Evolutionary conservation across 2,329 filamentous ascomycete genomes (phyloP).

Genomic region (Fusarium pseudoanthophilum): DNA sequence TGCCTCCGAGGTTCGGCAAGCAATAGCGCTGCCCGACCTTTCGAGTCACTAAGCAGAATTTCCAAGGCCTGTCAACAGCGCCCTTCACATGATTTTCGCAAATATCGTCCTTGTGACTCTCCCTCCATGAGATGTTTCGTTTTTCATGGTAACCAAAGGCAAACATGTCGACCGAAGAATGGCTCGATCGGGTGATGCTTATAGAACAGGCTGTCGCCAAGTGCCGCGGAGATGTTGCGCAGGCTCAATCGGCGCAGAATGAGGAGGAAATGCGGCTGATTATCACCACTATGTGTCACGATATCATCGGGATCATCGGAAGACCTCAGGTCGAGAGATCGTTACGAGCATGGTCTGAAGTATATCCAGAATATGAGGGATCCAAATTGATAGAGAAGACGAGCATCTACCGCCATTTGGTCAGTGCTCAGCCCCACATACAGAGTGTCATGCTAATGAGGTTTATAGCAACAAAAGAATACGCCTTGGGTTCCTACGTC

Average conservation of each 20-base stretch:
- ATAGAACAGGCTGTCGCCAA: neutral
- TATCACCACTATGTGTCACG: neutral
- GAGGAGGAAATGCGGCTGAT: neutral
- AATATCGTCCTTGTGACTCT: no score
- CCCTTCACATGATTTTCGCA: neutral
- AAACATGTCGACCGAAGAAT: neutral
- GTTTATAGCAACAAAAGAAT: neutral
- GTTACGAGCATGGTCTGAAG: neutral
- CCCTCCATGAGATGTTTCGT: neutral
- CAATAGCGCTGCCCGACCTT: neutral
- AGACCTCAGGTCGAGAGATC: neutral
- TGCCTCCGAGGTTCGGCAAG: neutral
- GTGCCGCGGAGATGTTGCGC: neutral
- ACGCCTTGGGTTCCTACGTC: neutral
- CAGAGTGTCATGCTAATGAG: neutral
- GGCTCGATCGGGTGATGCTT: neutral
- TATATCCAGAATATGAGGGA: neutral
- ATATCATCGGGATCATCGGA: neutral
- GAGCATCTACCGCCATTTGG: neutral
- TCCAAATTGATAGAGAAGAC: neutral
- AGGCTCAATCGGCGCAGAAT: neutral
- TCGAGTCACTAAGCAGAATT: neutral
- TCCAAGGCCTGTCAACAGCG: neutral
- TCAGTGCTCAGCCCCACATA: neutral
- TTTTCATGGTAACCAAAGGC: neutral